Percentiles rank a stretch among this genome's conserved stretches.
These are phyloP conservation scores for Colletotrichum truncatum DNA, from an alignment of 2,329 filamentous ascomycete species.

Conservation along the genomic window DNA sequence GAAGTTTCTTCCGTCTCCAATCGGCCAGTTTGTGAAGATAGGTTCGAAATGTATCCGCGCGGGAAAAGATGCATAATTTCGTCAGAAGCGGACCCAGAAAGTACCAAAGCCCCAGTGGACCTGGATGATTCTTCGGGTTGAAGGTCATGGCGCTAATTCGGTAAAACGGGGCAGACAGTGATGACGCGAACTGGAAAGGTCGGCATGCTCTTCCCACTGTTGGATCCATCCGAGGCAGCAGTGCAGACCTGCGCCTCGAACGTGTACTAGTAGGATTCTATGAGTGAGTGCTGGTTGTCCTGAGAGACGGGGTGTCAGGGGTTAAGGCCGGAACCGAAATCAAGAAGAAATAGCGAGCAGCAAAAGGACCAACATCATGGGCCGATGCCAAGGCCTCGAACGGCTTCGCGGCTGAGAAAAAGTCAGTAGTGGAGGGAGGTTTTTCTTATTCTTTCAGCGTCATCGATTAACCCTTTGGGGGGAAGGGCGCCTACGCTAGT, in stretches of 20 bases:
- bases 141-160: background rate
- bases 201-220: slow-evolving; percentile 5
- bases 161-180: background rate
- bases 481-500: slow-evolving; percentile 7
- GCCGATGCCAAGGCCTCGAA: slow-evolving; percentile 8
- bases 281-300: background rate
- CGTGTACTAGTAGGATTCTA: background rate
- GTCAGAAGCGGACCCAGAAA: slow-evolving; percentile 13
- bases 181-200: slow-evolving; percentile 3
- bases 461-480: background rate
- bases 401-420: background rate
- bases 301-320: background rate
- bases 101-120: background rate
- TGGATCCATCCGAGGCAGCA: slow-evolving; percentile 9
- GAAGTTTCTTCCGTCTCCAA: background rate
- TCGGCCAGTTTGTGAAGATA: background rate
- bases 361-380: background rate
- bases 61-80: slow-evolving; percentile 6
- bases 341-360: background rate
- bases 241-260: slow-evolving; percentile 6
- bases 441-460: background rate
- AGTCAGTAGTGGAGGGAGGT: background rate
- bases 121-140: background rate
- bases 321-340: background rate
- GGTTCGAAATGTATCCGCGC: background rate